phyloP scores from a whole-genome alignment of 495 filamentous ascomycete genomes.

The Penicillium waksmanii region DNA sequence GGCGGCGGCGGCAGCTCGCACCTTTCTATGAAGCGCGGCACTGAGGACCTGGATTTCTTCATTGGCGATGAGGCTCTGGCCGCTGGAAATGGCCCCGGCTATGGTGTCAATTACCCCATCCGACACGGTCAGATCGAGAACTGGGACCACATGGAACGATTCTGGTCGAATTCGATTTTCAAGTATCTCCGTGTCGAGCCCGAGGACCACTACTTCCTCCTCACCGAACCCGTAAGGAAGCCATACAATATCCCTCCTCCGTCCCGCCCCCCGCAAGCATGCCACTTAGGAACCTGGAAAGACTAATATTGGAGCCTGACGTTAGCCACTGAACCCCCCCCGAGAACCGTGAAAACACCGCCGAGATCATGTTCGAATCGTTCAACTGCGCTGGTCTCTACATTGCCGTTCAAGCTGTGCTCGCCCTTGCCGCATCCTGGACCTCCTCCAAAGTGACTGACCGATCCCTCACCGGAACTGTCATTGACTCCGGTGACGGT shows the following conservation, averaged over 20 bases:
- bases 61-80: slow-evolving; percentile 95
- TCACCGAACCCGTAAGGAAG: slow-evolving; percentile 87
- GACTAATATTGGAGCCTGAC: slow-evolving; percentile 17
- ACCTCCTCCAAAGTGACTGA: slow-evolving; percentile 97
- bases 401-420: slow-evolving; percentile 96
- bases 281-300: slow-evolving; percentile 13
- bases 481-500: slow-evolving; percentile 96
- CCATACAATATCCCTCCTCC: slow-evolving; percentile 5
- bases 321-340: slow-evolving; percentile 90
- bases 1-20: slow-evolving; percentile 80
- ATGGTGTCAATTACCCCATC: slow-evolving; percentile 96
- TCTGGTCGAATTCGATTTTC: slow-evolving; percentile 99
- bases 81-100: slow-evolving; percentile 83
- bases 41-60: slow-evolving; percentile 97
- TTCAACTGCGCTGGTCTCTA: slow-evolving; percentile 99
- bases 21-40: slow-evolving; percentile 89
- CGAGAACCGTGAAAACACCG: slow-evolving; percentile 98
- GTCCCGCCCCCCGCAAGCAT: background rate
- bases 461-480: slow-evolving; percentile 94
- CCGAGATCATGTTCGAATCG: slow-evolving; percentile 99
- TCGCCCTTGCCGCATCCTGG: slow-evolving; percentile 96
- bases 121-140: slow-evolving; percentile 98
- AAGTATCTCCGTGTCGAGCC: slow-evolving; percentile 98
- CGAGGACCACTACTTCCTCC: slow-evolving; percentile 96
- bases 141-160: slow-evolving; percentile 99